A percentile compares a stretch with the other conserved stretches of the same genome.
phyloP scores from a whole-genome alignment of 2,329 filamentous ascomycete species.

The Tolypocladium pustulatum region DNA sequence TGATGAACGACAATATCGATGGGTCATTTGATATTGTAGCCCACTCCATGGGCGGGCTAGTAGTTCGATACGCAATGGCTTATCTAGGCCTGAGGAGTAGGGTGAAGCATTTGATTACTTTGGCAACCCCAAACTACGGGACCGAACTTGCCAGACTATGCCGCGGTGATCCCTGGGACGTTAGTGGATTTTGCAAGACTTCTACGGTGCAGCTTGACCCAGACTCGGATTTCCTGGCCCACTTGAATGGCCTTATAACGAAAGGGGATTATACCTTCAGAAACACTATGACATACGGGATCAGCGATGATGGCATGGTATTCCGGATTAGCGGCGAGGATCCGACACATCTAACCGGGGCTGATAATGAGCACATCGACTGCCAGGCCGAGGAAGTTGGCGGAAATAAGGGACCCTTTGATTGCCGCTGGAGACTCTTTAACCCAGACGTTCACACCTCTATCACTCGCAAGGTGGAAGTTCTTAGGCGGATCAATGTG shows the following conservation, averaged over 20 bases:
- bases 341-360: not conserved
- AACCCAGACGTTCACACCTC: not conserved
- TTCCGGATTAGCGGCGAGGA: not conserved
- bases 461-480: not conserved
- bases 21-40: not conserved
- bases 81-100: not conserved
- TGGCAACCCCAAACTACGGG: not conserved
- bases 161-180: not conserved
- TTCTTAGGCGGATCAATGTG: not conserved
- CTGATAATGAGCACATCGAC: not conserved
- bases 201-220: not conserved
- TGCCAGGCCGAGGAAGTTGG: not conserved
- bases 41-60: not conserved
- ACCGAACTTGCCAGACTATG: not conserved
- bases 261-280: not conserved
- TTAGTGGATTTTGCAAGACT: not conserved
- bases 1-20: not conserved
- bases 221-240: not conserved
- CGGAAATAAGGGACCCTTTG: not conserved
- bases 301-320: not conserved
- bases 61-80: not conserved
- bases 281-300: not conserved
- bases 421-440: not conserved
- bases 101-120: not conserved
- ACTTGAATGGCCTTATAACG: not conserved